Conservation (phyloP, 257 asterid species). For the Paraleonurus japonicus region DNA sequence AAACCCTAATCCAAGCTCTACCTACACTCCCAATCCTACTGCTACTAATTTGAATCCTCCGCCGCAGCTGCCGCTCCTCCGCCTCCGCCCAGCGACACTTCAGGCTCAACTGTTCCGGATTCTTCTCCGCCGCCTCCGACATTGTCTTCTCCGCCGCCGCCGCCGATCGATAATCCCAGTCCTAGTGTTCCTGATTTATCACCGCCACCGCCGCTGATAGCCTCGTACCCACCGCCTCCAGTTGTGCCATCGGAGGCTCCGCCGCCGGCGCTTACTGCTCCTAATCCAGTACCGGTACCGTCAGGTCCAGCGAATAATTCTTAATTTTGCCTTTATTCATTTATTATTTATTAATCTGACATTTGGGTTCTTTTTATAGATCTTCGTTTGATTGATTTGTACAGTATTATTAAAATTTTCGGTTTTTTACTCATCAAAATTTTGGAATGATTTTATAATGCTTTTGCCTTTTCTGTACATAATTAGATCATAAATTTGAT, state of each 20-base stretch:
- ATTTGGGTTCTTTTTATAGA: background rate
- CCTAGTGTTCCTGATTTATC: slow-evolving; percentile 37
- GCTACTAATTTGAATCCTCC: slow-evolving; percentile 17
- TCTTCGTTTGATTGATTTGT: slow-evolving; percentile 21
- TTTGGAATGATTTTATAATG: slow-evolving; percentile 7
- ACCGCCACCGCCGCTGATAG: slow-evolving; percentile 40
- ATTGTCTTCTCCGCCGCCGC: slow-evolving; percentile 19
- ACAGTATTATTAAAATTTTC: slow-evolving; percentile 4
- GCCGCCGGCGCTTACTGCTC: slow-evolving; percentile 64
- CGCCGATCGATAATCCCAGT: slow-evolving; percentile 31
- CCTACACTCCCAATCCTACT: slow-evolving; percentile 28
- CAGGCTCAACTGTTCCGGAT: slow-evolving; percentile 30
- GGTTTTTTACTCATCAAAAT: background rate
- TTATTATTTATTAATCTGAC: slow-evolving; percentile 13
- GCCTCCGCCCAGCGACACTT: slow-evolving; percentile 30
- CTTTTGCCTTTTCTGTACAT: background rate
- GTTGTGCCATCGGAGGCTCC: slow-evolving; percentile 44
- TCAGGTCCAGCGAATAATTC: slow-evolving; percentile 70
- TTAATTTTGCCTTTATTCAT: slow-evolving; percentile 25
- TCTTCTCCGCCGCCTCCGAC: slow-evolving; percentile 39
- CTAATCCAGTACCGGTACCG: slow-evolving; percentile 48
- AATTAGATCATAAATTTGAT: background rate
- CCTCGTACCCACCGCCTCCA: slow-evolving; percentile 34
- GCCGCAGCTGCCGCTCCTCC: slow-evolving; percentile 39
- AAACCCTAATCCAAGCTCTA: slow-evolving; percentile 28